A percentile compares a stretch with the other conserved stretches of the same genome.
Conservation (phyloP, 495 filamentous ascomycete species). For the Bathelium albidoporum region DNA sequence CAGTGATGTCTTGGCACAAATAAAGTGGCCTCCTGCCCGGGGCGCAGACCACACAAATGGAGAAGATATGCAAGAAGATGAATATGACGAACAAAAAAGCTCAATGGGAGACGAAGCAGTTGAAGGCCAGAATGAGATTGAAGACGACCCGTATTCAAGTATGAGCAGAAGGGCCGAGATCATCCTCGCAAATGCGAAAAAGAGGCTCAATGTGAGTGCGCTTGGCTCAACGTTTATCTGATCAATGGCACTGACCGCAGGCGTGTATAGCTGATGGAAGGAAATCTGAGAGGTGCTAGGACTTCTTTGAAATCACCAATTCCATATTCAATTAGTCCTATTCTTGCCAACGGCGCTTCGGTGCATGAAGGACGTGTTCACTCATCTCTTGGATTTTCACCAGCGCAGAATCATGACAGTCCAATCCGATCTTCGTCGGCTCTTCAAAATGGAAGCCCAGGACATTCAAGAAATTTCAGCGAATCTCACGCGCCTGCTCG, state of each 20-base stretch:
- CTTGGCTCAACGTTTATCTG: neutral
- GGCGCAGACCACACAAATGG: neutral
- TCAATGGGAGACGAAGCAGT: conserved; percentile 16
- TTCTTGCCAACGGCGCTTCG: neutral
- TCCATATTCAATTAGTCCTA: neutral
- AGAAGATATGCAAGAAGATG: neutral
- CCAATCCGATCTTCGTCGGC: neutral
- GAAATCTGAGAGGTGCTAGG: conserved; percentile 70
- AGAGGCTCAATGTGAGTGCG: conserved; percentile 63
- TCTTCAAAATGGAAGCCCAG: neutral
- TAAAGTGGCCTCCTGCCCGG: neutral
- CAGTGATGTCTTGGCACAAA: neutral
- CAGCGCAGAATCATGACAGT: neutral
- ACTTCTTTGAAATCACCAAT: conserved; percentile 42
- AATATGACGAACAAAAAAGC: neutral
- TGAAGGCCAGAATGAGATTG: conserved; percentile 32
- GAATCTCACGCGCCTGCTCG: conserved; percentile 2
- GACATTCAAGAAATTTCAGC: conserved; percentile 3
- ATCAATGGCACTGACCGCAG: conserved; percentile 15
- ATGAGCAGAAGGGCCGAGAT: conserved; percentile 75
- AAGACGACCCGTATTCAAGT: conserved; percentile 47
- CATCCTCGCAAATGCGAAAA: conserved; percentile 85
- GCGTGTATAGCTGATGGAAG: conserved; percentile 72
- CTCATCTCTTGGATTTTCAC: conserved; percentile 3
- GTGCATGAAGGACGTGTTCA: neutral